Conservation (phyloP, 306 rosid genomes). For the Citrullus amarus region DNA sequence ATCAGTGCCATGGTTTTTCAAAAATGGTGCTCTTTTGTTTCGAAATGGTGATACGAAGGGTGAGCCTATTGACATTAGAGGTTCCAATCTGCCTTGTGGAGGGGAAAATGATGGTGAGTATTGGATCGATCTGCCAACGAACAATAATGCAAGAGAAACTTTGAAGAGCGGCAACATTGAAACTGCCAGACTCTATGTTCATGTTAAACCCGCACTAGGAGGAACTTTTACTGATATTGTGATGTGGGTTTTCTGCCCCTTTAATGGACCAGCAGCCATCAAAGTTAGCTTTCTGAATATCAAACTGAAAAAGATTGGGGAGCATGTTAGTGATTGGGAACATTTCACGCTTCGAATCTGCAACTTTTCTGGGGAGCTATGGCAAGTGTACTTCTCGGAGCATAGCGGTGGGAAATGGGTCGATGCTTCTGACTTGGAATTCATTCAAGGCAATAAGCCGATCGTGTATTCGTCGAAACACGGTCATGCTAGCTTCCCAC, state of each 20-base stretch:
- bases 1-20: conserved; percentile 53
- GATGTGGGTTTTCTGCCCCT: conserved; percentile 78
- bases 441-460: conserved; percentile 52
- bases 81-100: conserved; percentile 53
- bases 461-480: conserved; percentile 74
- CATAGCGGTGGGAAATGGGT: conserved; percentile 93
- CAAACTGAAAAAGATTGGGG: conserved; percentile 60
- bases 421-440: conserved; percentile 57
- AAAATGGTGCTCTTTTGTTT: conserved; percentile 45
- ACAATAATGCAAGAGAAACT: conserved; percentile 24
- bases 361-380: conserved; percentile 81
- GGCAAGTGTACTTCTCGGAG: conserved; percentile 72
- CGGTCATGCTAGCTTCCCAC: conserved; percentile 89
- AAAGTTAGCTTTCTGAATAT: conserved; percentile 49
- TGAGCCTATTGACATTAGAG: conserved; percentile 33
- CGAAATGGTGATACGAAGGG: conserved; percentile 26
- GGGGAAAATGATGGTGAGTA: conserved; percentile 44
- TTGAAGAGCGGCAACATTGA: conserved; percentile 47
- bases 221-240: conserved; percentile 70
- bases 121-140: conserved; percentile 66
- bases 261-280: conserved; percentile 50
- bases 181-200: conserved; percentile 66
- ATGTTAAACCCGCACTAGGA: conserved; percentile 63
- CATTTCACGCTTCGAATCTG: conserved; percentile 85
- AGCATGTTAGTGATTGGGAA: conserved; percentile 97